Conservation (phyloP, 139 green algal genomes). For the Deuterostichococcus epilithicus region DNA sequence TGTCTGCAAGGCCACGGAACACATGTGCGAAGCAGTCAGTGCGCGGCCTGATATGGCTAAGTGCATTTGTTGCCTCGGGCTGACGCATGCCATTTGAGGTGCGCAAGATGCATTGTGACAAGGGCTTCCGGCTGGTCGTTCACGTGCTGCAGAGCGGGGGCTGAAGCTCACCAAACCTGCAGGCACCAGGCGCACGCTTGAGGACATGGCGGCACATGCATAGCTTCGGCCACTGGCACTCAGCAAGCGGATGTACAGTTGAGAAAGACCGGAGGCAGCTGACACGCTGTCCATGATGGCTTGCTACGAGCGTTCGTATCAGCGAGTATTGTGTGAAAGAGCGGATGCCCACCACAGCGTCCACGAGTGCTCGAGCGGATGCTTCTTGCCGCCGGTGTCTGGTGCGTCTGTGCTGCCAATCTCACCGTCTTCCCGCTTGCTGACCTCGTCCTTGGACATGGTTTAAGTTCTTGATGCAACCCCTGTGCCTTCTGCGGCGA, state of each 20-base stretch:
- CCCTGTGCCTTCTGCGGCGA: neutral
- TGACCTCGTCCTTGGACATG: neutral
- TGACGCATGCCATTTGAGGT: no score
- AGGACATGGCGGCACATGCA: no score
- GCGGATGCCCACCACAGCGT: constrained; percentile 64
- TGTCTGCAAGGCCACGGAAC: neutral
- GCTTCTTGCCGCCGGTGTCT: constrained; percentile 39
- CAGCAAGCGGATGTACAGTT: no score
- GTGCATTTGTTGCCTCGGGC: no score
- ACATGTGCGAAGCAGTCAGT: neutral
- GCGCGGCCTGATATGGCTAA: neutral
- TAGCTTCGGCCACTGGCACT: no score
- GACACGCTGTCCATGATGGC: neutral
- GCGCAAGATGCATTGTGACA: no score
- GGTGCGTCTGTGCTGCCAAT: neutral
- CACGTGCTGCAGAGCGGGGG: no score
- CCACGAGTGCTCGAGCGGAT: constrained; percentile 71
- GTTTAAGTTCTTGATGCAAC: no score
- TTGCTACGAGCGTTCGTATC: neutral
- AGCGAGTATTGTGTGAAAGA: neutral
- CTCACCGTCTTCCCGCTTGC: neutral
- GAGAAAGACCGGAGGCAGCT: no score
- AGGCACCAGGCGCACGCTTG: no score
- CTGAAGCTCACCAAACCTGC: neutral
- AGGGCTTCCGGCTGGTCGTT: no score